Evolutionary conservation across 768 basidiomycete genomes (phyloP).

Genomic region (Xanthoconium stramineum): DNA sequence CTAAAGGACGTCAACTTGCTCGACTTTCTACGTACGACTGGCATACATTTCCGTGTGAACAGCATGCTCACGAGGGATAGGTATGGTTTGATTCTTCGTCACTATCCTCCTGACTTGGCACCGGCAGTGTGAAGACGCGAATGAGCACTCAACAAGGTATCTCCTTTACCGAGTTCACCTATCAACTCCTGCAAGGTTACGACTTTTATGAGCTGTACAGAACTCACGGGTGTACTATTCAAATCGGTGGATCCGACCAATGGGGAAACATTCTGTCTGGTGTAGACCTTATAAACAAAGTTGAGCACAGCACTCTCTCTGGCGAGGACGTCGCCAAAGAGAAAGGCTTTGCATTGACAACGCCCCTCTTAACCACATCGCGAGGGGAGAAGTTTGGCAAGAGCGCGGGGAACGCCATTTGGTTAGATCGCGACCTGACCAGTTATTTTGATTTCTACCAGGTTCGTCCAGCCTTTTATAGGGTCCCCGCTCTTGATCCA

Average conservation of each 20-base stretch:
- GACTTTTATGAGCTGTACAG: conserved; percentile 82
- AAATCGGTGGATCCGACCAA: conserved; percentile 96
- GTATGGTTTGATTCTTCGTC: conserved; percentile 38
- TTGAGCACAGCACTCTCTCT: conserved; percentile 10
- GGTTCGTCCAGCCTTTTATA: conserved; percentile 37
- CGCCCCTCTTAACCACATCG: conserved; percentile 88
- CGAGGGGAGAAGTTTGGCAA: conserved; percentile 96
- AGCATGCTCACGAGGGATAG: conserved; percentile 90
- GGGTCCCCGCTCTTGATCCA: background rate
- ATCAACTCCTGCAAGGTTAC: conserved; percentile 95
- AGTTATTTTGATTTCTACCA: conserved; percentile 95
- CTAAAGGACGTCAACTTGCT: conserved; percentile 67
- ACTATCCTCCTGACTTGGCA: conserved; percentile 6
- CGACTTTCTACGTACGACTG: conserved; percentile 80
- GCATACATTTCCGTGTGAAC: conserved; percentile 77
- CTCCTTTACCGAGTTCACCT: conserved; percentile 98
- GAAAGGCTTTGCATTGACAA: conserved; percentile 80
- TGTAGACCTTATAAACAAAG: conserved; percentile 79
- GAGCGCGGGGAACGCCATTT: conserved; percentile 92
- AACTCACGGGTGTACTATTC: conserved; percentile 68
- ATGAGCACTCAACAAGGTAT: conserved; percentile 79
- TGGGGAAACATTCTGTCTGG: conserved; percentile 98
- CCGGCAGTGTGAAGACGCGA: conserved; percentile 72
- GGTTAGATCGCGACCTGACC: conserved; percentile 77
- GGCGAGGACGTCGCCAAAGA: conserved; percentile 13